These are phyloP conservation scores for Sorghum bicolor DNA, from an alignment of 176 grass and related monocot species.

Conservation along the genomic window Sorghum_bicolor_NCBIv3 NC_012873.2:8008001-8008500, in stretches of 20 bases:
- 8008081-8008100: neutral
- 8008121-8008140: neutral
- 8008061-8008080: neutral
- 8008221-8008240: neutral
- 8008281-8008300: neutral
- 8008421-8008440: neutral
- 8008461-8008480: neutral
- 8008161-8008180: neutral
- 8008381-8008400: neutral
- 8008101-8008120: neutral
- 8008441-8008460: neutral
- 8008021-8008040: neutral
- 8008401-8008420: neutral
- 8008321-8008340: neutral
- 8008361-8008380: neutral
- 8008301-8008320: neutral
- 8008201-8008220: neutral
- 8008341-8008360: neutral
- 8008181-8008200: neutral
- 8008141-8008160: neutral
- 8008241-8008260: neutral
- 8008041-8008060: neutral
- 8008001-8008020: neutral
- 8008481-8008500: neutral
- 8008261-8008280: neutral